Conservation (phyloP, 1,284 basidiomycete genomes). For the Ustilago hordei region DNA sequence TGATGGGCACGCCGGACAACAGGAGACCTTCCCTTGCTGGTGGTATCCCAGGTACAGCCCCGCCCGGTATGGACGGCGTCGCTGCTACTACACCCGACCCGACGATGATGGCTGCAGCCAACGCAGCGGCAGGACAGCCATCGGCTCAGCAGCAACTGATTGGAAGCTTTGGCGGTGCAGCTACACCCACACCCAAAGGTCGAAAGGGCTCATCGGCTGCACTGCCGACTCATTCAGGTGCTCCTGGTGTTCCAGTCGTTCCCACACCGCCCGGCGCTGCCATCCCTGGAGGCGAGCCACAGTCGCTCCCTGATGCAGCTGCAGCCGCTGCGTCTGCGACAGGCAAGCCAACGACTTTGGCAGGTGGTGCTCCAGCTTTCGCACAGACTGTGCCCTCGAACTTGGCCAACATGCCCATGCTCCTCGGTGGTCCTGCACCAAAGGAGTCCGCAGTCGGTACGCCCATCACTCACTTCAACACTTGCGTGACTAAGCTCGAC, state of each 20-base stretch:
- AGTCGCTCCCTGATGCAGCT: slow-evolving; percentile 33
- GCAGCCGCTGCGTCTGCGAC: slow-evolving; percentile 40
- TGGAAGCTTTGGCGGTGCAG: slow-evolving; percentile 26
- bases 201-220: slow-evolving; percentile 33
- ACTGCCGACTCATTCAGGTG: slow-evolving; percentile 8
- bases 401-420: slow-evolving; percentile 60
- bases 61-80: slow-evolving; percentile 21
- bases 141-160: slow-evolving; percentile 46
- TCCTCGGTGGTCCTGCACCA: slow-evolving; percentile 68
- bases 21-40: slow-evolving; percentile 22
- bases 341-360: slow-evolving; percentile 49
- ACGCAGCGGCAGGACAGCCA: slow-evolving; percentile 34
- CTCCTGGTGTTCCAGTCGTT: slow-evolving; percentile 8
- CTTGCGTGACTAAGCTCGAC: slow-evolving; percentile 75
- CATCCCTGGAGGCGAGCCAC: slow-evolving; percentile 16
- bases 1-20: slow-evolving; percentile 26
- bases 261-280: slow-evolving; percentile 8
- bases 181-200: slow-evolving; percentile 14
- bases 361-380: slow-evolving; percentile 35
- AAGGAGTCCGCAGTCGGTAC: slow-evolving; percentile 66
- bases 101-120: slow-evolving; percentile 43
- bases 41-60: slow-evolving; percentile 16
- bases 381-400: slow-evolving; percentile 64
- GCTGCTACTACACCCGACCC: slow-evolving; percentile 37
- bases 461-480: slow-evolving; percentile 76